Conservation (phyloP, 2,329 filamentous ascomycete genomes). For the Xylaria hypoxylon region DNA sequence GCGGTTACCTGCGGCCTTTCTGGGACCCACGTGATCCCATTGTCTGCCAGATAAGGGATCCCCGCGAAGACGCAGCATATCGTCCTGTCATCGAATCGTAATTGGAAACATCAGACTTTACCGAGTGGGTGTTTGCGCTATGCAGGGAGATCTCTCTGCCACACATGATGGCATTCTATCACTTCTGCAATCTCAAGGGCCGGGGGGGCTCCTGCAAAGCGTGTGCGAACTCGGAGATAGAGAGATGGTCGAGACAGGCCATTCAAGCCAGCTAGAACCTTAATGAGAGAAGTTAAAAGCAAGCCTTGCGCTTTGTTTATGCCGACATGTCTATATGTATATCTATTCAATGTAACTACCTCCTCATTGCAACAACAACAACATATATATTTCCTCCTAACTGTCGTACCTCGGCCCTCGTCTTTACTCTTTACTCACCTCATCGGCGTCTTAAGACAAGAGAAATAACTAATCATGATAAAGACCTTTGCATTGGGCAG, state of each 20-base stretch:
- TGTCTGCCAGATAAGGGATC: conserved; percentile 45
- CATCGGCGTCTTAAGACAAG: background rate
- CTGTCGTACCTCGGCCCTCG: conserved; percentile 7
- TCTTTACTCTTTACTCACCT: conserved; percentile 11
- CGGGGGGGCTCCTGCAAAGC: conserved; percentile 15
- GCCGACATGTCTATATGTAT: conserved; percentile 9
- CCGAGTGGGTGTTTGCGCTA: conserved; percentile 40
- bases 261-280: conserved; percentile 24
- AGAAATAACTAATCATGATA: conserved; percentile 44
- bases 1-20: conserved; percentile 51
- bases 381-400: background rate
- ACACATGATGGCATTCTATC: conserved; percentile 41
- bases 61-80: conserved; percentile 41
- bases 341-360: background rate
- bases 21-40: conserved; percentile 48
- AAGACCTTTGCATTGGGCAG: conserved; percentile 42
- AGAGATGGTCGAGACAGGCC: conserved; percentile 20
- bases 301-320: conserved; percentile 7
- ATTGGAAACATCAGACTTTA: conserved; percentile 43
- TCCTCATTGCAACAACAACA: background rate
- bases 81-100: conserved; percentile 47
- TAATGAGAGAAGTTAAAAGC: conserved; percentile 32
- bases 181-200: conserved; percentile 17
- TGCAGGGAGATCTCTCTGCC: conserved; percentile 35
- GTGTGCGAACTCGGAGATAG: conserved; percentile 43